Conservation (phyloP, 768 basidiomycete species). For the Crassisporium funariophilum region DNA sequence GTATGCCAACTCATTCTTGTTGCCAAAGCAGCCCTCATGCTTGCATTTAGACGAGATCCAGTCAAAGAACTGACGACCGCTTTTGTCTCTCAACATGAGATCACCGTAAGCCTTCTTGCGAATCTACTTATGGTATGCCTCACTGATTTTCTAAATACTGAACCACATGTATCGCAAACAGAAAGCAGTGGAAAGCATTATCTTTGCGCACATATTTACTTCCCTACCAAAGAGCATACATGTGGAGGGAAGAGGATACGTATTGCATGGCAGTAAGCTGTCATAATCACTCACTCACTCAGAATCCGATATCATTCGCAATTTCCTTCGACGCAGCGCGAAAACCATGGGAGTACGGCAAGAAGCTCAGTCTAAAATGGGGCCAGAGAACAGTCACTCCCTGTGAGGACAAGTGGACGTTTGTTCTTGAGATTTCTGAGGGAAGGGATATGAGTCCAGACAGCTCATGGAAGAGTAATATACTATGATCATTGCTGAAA, state of each 20-base stretch:
- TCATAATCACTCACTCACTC: neutral
- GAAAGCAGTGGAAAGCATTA: constrained; percentile 36
- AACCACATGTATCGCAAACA: constrained; percentile 13
- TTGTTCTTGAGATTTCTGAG: constrained; percentile 28
- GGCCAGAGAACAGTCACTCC: constrained; percentile 25
- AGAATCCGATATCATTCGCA: neutral
- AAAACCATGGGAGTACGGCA: constrained; percentile 34
- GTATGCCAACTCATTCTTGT: constrained; percentile 17
- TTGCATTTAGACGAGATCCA: constrained; percentile 5
- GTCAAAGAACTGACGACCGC: constrained; percentile 29
- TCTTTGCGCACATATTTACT: constrained; percentile 31
- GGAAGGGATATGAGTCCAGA: no score
- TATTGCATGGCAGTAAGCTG: constrained; percentile 32
- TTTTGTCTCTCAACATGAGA: constrained; percentile 34
- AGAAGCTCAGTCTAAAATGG: constrained; percentile 30
- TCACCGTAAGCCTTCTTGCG: constrained; percentile 30
- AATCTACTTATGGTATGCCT: neutral
- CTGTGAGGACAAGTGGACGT: constrained; percentile 36
- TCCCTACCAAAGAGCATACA: constrained; percentile 29
- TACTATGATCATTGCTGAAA: no score
- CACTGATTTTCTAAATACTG: neutral
- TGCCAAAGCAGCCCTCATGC: neutral
- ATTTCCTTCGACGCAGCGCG: constrained; percentile 19
- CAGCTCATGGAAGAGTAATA: no score
- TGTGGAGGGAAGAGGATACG: constrained; percentile 32